Evolutionary conservation across 768 basidiomycete genomes (phyloP).

Genomic region (Leccinum disarticulatum): DNA sequence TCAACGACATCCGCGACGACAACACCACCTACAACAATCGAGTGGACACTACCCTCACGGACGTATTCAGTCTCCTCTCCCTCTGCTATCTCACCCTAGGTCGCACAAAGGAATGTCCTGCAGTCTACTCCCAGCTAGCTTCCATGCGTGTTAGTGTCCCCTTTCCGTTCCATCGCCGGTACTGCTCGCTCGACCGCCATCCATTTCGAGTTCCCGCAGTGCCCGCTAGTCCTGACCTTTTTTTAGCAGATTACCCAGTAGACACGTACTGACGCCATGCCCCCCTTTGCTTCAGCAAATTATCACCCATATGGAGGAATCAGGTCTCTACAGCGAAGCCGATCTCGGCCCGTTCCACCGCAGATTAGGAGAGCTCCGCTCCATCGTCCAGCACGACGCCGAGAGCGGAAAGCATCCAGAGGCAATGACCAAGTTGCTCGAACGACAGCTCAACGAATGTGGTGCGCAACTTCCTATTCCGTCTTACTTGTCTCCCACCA

Average conservation of each 20-base stretch:
- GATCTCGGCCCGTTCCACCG: slow-evolving; percentile 87
- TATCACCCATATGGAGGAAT: slow-evolving; percentile 93
- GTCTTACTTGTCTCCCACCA: slow-evolving; percentile 1
- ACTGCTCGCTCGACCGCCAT: not conserved
- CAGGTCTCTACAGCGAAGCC: slow-evolving; percentile 87
- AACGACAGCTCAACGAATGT: slow-evolving; percentile 88
- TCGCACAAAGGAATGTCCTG: slow-evolving; percentile 91
- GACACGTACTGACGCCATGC: slow-evolving; percentile 27
- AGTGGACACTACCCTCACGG: slow-evolving; percentile 91
- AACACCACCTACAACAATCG: slow-evolving; percentile 78
- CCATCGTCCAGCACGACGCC: slow-evolving; percentile 81
- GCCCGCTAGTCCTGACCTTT: slow-evolving; percentile 25
- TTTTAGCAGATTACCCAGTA: slow-evolving; percentile 25
- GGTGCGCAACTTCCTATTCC: slow-evolving; percentile 52
- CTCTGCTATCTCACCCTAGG: slow-evolving; percentile 98
- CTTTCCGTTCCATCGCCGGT: slow-evolving; percentile 8
- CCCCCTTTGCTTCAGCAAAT: slow-evolving; percentile 67
- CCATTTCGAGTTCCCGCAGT: slow-evolving; percentile 11
- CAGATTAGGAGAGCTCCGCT: slow-evolving; percentile 77
- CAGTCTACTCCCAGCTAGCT: slow-evolving; percentile 93
- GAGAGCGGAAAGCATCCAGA: slow-evolving; percentile 81
- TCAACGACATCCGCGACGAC: slow-evolving; percentile 89
- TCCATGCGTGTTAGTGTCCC: slow-evolving; percentile 83
- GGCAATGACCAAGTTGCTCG: slow-evolving; percentile 85
- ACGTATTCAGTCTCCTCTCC: slow-evolving; percentile 93